Evolutionary conservation across 1,139 yeast genomes (phyloP).

Genomic region (Trichomonascaceae sp.): DNA sequence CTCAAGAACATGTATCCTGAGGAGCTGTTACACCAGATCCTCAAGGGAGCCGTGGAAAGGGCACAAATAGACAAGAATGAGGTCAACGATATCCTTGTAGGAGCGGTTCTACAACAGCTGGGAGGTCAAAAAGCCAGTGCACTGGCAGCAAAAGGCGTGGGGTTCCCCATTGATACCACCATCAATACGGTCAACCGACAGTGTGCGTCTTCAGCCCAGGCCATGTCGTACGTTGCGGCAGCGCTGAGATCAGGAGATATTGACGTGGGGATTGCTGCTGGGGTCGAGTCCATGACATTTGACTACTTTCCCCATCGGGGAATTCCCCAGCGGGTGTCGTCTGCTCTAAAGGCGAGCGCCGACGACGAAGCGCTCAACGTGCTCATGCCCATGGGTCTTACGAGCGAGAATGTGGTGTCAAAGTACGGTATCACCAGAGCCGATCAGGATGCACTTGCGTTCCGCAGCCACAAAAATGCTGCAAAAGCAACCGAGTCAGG

Average conservation of each 20-base stretch:
- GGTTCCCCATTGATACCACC: conserved; percentile 30
- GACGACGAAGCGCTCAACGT: conserved; percentile 24
- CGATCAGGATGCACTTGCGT: conserved; percentile 30
- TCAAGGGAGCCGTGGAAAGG: conserved; percentile 23
- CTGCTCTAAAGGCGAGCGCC: conserved; percentile 15
- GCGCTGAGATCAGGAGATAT: conserved; percentile 27
- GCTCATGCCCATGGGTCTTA: conserved; percentile 30
- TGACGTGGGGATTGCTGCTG: conserved; percentile 30
- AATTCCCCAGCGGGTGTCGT: conserved; percentile 24
- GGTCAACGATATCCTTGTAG: conserved; percentile 25
- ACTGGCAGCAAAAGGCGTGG: conserved; percentile 24
- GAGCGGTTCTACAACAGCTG: conserved; percentile 25
- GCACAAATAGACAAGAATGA: conserved; percentile 21
- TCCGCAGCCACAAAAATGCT: conserved; percentile 28
- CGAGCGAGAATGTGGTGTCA: conserved; percentile 27
- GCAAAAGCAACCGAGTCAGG: conserved; percentile 28
- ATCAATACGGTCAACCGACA: conserved; percentile 31
- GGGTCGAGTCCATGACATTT: conserved; percentile 34
- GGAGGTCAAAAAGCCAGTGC: conserved; percentile 28
- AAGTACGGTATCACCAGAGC: conserved; percentile 21
- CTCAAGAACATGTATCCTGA: conserved; percentile 29
- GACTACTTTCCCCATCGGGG: conserved; percentile 33
- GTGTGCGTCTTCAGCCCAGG: conserved; percentile 33
- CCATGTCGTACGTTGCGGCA: conserved; percentile 27
- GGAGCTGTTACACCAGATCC: conserved; percentile 24